Conservation (phyloP, 257 asterid genomes). For the Ehretia macrophylla region DNA sequence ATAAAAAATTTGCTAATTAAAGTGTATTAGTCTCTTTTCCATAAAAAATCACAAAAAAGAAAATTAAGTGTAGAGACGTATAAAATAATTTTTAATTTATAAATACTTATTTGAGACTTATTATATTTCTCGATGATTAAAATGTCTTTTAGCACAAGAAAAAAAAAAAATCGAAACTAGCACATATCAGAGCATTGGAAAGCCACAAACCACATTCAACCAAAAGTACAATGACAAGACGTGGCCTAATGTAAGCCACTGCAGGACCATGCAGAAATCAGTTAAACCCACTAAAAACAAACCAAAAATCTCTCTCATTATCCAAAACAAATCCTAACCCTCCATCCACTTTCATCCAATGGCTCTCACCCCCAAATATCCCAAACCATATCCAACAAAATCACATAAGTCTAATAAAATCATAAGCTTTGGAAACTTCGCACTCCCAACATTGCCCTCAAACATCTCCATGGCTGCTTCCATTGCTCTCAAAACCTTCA, state of each 20-base stretch:
- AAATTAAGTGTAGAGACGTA: too few species aligned
- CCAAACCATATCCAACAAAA: constrained; percentile 65
- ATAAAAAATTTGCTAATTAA: too few species aligned
- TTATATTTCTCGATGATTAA: too few species aligned
- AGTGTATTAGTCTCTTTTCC: too few species aligned
- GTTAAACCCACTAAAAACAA: constrained; percentile 10
- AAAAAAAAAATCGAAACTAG: too few species aligned
- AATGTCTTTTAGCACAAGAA: too few species aligned
- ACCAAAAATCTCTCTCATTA: constrained; percentile 31
- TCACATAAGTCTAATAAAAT: constrained; percentile 3
- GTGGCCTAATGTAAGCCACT: constrained; percentile 41
- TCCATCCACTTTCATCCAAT: constrained; percentile 41
- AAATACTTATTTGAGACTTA: too few species aligned
- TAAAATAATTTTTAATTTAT: too few species aligned
- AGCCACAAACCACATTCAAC: constrained; percentile 1
- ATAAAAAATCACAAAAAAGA: too few species aligned
- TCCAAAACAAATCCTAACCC: constrained; percentile 52
- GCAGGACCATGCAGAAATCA: constrained; percentile 10
- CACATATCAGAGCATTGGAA: too few species aligned
- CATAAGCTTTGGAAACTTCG: constrained; percentile 17
- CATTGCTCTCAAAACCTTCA: constrained; percentile 72
- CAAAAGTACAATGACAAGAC: constrained; percentile 17
- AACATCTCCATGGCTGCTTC: constrained; percentile 59
- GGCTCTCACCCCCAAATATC: constrained; percentile 35
- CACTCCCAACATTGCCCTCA: constrained; percentile 14